These are phyloP conservation scores for Fusarium sacchari DNA, from an alignment of 2,329 filamentous ascomycete genomes.

Conservation along the genomic window DNA sequence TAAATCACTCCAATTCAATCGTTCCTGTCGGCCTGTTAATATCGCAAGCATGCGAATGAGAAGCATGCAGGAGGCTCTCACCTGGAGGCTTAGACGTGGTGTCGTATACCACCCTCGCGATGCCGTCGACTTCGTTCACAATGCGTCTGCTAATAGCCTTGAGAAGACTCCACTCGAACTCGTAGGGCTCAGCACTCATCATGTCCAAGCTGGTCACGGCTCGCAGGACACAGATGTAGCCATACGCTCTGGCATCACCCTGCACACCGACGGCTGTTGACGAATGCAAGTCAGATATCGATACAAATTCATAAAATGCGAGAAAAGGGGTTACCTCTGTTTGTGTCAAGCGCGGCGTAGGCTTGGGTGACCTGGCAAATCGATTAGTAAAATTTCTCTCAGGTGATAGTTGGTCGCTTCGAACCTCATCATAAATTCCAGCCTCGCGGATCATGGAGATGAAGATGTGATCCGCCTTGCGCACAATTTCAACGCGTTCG, in stretches of 20 bases:
- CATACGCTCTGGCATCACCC: neutral
- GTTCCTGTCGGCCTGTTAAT: neutral
- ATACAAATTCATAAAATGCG: neutral
- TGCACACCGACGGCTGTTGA: constrained; percentile 51
- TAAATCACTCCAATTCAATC: neutral
- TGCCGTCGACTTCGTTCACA: constrained; percentile 16
- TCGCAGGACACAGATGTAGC: constrained; percentile 35
- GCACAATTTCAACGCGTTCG: constrained; percentile 78
- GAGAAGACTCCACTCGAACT: constrained; percentile 12
- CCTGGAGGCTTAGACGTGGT: constrained; percentile 10
- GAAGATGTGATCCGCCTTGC: constrained; percentile 76
- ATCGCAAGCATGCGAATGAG: neutral
- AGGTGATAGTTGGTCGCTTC: constrained; percentile 12
- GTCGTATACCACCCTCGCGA: constrained; percentile 10
- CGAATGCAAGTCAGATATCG: constrained; percentile 10
- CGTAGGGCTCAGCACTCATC: constrained; percentile 72
- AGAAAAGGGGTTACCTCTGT: constrained; percentile 14
- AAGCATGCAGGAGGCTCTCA: neutral
- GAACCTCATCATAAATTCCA: constrained; percentile 61
- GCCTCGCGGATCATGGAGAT: constrained; percentile 76
- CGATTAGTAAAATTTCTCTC: neutral
- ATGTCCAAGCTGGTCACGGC: constrained; percentile 59
- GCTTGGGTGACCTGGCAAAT: constrained; percentile 40
- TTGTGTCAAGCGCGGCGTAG: constrained; percentile 41
- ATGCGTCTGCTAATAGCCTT: constrained; percentile 18